Conservation (phyloP, 1,139 yeast genomes). For the Geotrichum histeridarum region DNA sequence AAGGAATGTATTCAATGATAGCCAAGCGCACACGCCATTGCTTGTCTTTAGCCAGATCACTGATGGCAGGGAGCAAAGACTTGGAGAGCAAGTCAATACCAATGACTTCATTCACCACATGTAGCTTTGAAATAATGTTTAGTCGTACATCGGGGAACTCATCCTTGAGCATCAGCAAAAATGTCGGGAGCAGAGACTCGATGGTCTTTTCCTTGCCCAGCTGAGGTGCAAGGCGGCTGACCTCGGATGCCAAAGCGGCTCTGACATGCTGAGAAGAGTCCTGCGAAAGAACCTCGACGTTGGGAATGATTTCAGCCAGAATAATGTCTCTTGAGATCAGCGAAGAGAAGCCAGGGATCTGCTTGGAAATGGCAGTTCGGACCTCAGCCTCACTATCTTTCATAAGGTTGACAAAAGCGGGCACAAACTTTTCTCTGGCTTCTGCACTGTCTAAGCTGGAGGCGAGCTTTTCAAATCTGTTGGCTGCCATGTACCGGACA, state of each 20-base stretch:
- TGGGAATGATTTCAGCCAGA: slow-evolving; percentile 70
- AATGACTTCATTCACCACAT: slow-evolving; percentile 87
- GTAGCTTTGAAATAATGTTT: slow-evolving; percentile 86
- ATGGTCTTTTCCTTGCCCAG: slow-evolving; percentile 82
- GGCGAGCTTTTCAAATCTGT: slow-evolving; percentile 74
- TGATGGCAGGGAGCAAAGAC: slow-evolving; percentile 87
- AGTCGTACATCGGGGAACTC: slow-evolving; percentile 95
- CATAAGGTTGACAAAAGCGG: slow-evolving; percentile 69
- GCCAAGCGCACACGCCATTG: slow-evolving; percentile 98
- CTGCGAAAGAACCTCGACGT: slow-evolving; percentile 74
- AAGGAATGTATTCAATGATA: slow-evolving; percentile 92
- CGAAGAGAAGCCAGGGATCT: slow-evolving; percentile 71
- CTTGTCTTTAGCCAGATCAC: slow-evolving; percentile 91
- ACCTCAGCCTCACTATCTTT: slow-evolving; percentile 96
- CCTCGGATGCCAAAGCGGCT: slow-evolving; percentile 82
- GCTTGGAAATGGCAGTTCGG: slow-evolving; percentile 88
- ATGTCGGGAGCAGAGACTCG: slow-evolving; percentile 77
- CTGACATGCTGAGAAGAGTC: slow-evolving; percentile 93
- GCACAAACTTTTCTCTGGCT: slow-evolving; percentile 54
- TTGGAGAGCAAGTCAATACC: slow-evolving; percentile 86
- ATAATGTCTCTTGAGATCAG: slow-evolving; percentile 45
- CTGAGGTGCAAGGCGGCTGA: slow-evolving; percentile 81
- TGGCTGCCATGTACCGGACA: slow-evolving; percentile 96
- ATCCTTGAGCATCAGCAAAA: slow-evolving; percentile 89
- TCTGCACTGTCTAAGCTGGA: slow-evolving; percentile 54